These are phyloP conservation scores for Barbatosphaeria neglecta DNA, from an alignment of 495 filamentous ascomycete genomes.

Conservation along the genomic window DNA sequence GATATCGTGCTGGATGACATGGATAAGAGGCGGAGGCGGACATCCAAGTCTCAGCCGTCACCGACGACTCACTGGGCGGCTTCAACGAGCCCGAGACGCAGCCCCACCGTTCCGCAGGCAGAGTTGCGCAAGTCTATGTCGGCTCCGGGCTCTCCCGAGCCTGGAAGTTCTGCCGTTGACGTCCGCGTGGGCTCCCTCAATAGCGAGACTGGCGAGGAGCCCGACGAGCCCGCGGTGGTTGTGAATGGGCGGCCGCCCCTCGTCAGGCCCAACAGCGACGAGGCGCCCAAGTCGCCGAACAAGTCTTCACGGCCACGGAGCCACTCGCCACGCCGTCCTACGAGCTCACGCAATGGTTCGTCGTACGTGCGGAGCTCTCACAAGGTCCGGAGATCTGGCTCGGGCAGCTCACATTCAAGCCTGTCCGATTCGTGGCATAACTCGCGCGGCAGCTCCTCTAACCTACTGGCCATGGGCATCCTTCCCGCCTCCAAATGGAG, in stretches of 20 bases:
- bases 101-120: conserved; percentile 40
- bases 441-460: conserved; percentile 55
- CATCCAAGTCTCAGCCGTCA: conserved; percentile 72
- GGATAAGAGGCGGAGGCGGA: conserved; percentile 77
- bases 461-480: conserved; percentile 49
- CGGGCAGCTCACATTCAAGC: conserved; percentile 86
- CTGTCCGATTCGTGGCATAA: conserved; percentile 57
- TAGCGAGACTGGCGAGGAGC: conserved; percentile 28
- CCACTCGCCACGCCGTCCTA: conserved; percentile 65
- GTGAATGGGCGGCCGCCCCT: conserved; percentile 29
- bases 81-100: conserved; percentile 44
- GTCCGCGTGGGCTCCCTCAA: conserved; percentile 32
- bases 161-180: conserved; percentile 31
- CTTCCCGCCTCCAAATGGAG: conserved; percentile 85
- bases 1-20: conserved; percentile 93
- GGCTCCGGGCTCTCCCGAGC: conserved; percentile 55
- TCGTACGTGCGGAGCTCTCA: conserved; percentile 48
- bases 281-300: conserved; percentile 19
- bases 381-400: conserved; percentile 73
- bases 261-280: conserved; percentile 25
- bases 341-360: conserved; percentile 59
- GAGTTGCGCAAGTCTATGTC: conserved; percentile 48
- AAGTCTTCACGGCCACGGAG: conserved; percentile 50
- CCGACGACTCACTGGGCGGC: conserved; percentile 56
- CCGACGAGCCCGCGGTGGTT: conserved; percentile 13